These are phyloP conservation scores for Setomelanomma holmii DNA, from an alignment of 2,329 filamentous ascomycete species.

Conservation along the genomic window DNA sequence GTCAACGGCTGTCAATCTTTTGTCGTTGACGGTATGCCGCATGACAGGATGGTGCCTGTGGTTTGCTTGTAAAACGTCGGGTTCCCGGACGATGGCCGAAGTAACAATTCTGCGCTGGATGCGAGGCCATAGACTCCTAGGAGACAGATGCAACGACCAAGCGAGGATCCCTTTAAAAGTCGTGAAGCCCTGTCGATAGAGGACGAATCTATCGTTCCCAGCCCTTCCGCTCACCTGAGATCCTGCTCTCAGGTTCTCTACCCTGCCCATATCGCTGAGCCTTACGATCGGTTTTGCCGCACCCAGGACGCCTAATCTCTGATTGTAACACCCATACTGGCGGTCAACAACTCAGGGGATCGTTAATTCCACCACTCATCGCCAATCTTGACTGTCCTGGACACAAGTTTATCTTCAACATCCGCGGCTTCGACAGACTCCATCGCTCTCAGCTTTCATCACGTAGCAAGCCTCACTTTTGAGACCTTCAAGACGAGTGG, in stretches of 20 bases:
- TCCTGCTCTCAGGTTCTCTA: constrained; percentile 7
- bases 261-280: constrained; percentile 7
- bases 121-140: background rate
- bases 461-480: background rate
- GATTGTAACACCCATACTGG: constrained; percentile 3
- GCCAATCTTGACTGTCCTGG: background rate
- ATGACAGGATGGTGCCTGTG: constrained; percentile 6
- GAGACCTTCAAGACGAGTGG: background rate
- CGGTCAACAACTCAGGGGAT: background rate
- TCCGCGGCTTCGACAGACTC: background rate
- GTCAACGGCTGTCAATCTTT: constrained; percentile 14
- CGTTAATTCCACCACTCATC: background rate
- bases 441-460: background rate
- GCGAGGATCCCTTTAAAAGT: constrained; percentile 6
- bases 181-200: constrained; percentile 20
- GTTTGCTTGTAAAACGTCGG: constrained; percentile 6
- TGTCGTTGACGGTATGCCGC: background rate
- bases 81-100: background rate
- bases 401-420: background rate
- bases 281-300: constrained; percentile 2
- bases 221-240: constrained; percentile 5
- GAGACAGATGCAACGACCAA: background rate
- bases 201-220: constrained; percentile 14
- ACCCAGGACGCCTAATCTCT: background rate
- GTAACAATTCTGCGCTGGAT: background rate